Conservation (phyloP, 805 yeast species). For the Candida glaebosa region DNA sequence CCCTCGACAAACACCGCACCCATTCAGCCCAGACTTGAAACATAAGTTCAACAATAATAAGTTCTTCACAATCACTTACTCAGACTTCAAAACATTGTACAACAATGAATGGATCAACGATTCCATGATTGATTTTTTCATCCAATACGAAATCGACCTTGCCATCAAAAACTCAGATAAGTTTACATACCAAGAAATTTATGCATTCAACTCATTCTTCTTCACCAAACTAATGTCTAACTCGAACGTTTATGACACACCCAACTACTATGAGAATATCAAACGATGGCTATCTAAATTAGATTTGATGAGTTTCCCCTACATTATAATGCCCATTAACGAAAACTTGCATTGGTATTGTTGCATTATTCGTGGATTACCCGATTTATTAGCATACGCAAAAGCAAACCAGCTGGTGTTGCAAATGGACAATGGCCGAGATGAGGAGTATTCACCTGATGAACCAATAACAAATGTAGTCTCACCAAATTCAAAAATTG, state of each 20-base stretch:
- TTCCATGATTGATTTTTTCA: conserved; percentile 78
- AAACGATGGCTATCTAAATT: conserved; percentile 75
- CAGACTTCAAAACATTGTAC: conserved; percentile 76
- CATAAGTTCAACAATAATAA: conserved; percentile 54
- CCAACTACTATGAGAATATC: conserved; percentile 55
- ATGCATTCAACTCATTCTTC: conserved; percentile 80
- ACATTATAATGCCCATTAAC: conserved; percentile 76
- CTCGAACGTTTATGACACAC: conserved; percentile 14
- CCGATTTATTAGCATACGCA: conserved; percentile 22
- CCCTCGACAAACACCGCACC: conserved; percentile 27
- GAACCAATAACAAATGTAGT: background rate
- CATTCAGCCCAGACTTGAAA: conserved; percentile 45
- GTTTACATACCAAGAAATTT: conserved; percentile 36
- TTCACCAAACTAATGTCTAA: conserved; percentile 56
- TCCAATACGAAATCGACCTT: conserved; percentile 51
- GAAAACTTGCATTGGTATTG: conserved; percentile 86
- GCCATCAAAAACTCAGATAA: conserved; percentile 21
- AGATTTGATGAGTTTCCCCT: conserved; percentile 53
- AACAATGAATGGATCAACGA: conserved; percentile 90
- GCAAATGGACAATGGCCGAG: background rate
- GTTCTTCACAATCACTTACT: conserved; percentile 53
- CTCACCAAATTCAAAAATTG: conserved; percentile 5
- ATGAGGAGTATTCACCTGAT: background rate
- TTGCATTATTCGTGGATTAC: conserved; percentile 60
- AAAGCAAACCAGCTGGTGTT: conserved; percentile 2